These are phyloP conservation scores for Pontederia paniculata DNA, from an alignment of 176 grass and related monocot genomes.

Conservation along the genomic window DNA sequence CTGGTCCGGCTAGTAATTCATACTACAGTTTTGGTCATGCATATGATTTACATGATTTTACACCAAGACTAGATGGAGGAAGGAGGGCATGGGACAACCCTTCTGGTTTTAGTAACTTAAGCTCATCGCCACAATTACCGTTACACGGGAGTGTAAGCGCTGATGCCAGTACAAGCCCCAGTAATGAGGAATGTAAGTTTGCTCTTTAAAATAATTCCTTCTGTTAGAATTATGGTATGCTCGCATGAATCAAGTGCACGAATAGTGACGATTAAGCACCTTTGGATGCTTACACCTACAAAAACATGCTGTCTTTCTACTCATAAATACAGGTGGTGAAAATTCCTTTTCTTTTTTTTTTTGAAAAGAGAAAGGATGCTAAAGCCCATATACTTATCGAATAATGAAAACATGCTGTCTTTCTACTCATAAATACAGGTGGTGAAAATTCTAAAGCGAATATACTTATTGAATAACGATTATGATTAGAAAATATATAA, in stretches of 20 bases:
- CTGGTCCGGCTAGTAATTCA: constrained; percentile 45
- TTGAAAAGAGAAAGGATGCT: too few species aligned
- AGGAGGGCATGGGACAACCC: constrained; percentile 59
- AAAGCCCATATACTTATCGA: too few species aligned
- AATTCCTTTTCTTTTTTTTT: too few species aligned
- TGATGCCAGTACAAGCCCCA: constrained; percentile 33
- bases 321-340: too few species aligned
- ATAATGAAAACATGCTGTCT: too few species aligned
- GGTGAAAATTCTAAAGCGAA: too few species aligned
- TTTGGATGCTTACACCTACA: too few species aligned
- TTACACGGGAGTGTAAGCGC: constrained; percentile 27
- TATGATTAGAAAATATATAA: too few species aligned
- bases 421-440: too few species aligned
- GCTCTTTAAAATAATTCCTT: background rate
- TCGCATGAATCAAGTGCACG: constrained; percentile 9
- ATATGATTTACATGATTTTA: constrained; percentile 63
- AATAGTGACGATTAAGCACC: background rate
- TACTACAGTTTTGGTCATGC: constrained; percentile 63
- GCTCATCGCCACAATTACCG: constrained; percentile 27
- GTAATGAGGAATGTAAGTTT: constrained; percentile 65
- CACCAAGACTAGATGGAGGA: constrained; percentile 57
- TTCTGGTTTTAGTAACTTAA: constrained; percentile 38
- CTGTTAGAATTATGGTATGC: constrained; percentile 11
- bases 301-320: too few species aligned
- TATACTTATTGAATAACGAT: too few species aligned